phyloP scores from a whole-genome alignment of 2,329 filamentous ascomycete species.

The Rutstroemia sp. region DNA sequence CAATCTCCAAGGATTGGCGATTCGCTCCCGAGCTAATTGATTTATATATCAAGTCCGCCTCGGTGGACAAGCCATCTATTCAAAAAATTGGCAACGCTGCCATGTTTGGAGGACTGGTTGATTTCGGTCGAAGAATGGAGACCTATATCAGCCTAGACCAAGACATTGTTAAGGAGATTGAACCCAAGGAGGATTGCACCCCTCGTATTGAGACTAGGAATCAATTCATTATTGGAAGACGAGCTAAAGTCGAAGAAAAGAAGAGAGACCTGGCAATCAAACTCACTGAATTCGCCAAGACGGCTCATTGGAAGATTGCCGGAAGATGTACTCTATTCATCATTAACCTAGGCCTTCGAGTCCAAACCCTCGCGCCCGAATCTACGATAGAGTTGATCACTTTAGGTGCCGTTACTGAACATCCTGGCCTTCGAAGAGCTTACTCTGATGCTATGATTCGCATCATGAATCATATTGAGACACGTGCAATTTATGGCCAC shows the following conservation, averaged over 20 bases:
- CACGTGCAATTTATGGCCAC: constrained; percentile 78
- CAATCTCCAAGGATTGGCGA: constrained; percentile 85
- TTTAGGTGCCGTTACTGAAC: constrained; percentile 77
- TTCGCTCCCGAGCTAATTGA: constrained; percentile 87
- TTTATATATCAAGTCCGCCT: constrained; percentile 81
- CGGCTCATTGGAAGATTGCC: constrained; percentile 94
- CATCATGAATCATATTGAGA: constrained; percentile 79
- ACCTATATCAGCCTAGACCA: constrained; percentile 77
- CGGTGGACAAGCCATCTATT: constrained; percentile 89
- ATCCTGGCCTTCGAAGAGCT: constrained; percentile 75
- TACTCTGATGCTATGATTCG: constrained; percentile 72
- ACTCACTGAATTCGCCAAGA: constrained; percentile 67
- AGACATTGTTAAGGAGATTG: constrained; percentile 49
- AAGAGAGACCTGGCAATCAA: constrained; percentile 77
- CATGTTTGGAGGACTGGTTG: constrained; percentile 71
- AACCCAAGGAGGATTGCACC: constrained; percentile 17
- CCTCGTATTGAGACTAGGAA: constrained; percentile 57
- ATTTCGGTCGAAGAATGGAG: constrained; percentile 85
- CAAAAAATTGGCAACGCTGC: constrained; percentile 79
- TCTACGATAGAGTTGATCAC: constrained; percentile 79
- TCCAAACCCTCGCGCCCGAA: constrained; percentile 75
- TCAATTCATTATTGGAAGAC: constrained; percentile 66
- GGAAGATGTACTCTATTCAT: constrained; percentile 85
- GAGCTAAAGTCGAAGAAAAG: constrained; percentile 71
- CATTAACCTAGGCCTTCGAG: constrained; percentile 83